Conservation (phyloP, 805 yeast genomes). For the Barnettozyma salicaria region DNA sequence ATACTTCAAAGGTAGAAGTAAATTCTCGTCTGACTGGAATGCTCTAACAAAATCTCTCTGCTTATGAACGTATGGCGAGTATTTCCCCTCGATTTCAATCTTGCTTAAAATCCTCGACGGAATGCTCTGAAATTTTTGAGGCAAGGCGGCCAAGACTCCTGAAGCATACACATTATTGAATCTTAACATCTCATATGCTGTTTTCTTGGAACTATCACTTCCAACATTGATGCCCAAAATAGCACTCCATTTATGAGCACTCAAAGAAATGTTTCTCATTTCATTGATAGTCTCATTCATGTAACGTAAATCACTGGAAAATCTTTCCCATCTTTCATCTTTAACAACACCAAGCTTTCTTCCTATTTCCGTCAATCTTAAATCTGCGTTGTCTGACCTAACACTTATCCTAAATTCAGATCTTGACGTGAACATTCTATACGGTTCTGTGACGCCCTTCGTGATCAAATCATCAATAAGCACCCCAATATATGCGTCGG, state of each 20-base stretch:
- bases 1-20: slow-evolving; percentile 61
- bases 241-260: slow-evolving; percentile 61
- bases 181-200: slow-evolving; percentile 69
- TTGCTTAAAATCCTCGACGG: slow-evolving; percentile 48
- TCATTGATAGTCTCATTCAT: slow-evolving; percentile 41
- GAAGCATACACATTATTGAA: slow-evolving; percentile 37
- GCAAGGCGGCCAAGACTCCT: slow-evolving; percentile 14
- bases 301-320: slow-evolving; percentile 35
- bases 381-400: slow-evolving; percentile 91
- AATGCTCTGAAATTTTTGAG: slow-evolving; percentile 25
- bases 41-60: slow-evolving; percentile 70
- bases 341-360: slow-evolving; percentile 59
- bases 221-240: slow-evolving; percentile 42
- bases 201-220: slow-evolving; percentile 45
- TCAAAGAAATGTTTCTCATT: slow-evolving; percentile 39
- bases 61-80: slow-evolving; percentile 70
- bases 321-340: slow-evolving; percentile 49
- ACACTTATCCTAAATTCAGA: slow-evolving; percentile 89
- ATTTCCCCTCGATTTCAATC: slow-evolving; percentile 73
- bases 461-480: slow-evolving; percentile 90
- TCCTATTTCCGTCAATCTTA: slow-evolving; percentile 71
- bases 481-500: slow-evolving; percentile 90
- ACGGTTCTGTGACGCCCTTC: slow-evolving; percentile 95
- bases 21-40: slow-evolving; percentile 74
- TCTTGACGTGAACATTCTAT: slow-evolving; percentile 95